Conservation (phyloP, 441 rosid species). For the Corymbia calophylla region DNA sequence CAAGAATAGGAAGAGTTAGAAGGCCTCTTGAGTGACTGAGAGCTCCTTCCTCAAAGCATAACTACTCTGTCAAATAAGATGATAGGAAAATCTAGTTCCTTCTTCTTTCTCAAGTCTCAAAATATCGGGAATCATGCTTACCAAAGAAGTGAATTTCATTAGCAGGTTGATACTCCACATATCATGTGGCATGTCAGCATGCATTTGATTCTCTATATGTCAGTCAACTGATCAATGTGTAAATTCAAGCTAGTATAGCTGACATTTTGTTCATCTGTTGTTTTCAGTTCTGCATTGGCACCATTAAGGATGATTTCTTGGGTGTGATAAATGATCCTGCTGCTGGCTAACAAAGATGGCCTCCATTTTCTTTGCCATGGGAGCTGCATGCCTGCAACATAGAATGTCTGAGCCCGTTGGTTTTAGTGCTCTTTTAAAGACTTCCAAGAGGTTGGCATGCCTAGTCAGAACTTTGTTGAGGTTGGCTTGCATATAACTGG, state of each 20-base stretch:
- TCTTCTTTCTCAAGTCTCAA: not conserved
- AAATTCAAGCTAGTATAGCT: not conserved
- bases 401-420: not conserved
- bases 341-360: constrained; percentile 20
- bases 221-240: not conserved
- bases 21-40: not conserved
- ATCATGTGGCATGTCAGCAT: not conserved
- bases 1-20: not conserved
- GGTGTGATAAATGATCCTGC: constrained; percentile 95
- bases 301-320: constrained; percentile 92
- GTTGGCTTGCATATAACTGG: not conserved
- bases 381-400: not conserved
- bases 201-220: not conserved
- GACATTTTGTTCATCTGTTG: not conserved
- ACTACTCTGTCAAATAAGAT: not conserved
- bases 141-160: not conserved
- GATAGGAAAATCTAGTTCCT: not conserved
- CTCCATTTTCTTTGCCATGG: not conserved
- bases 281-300: constrained; percentile 90
- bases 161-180: not conserved
- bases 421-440: not conserved
- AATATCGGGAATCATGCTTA: not conserved
- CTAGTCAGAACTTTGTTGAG: not conserved
- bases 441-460: not conserved
- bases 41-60: not conserved